Conservation (phyloP, 371 early-diverging fungal genomes). For the Mortierella sp. region DNA sequence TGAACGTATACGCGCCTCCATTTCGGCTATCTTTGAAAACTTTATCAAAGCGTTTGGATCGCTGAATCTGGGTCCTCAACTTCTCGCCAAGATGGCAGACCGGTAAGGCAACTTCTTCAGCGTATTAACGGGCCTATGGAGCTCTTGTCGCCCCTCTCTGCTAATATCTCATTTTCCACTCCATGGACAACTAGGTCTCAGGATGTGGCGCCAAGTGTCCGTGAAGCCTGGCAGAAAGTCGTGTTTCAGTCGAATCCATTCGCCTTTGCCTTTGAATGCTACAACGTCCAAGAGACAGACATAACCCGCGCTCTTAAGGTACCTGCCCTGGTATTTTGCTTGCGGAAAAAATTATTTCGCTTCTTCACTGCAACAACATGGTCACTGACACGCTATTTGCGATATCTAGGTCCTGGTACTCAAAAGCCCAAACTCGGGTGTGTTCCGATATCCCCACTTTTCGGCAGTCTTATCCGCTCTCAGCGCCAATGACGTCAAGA, state of each 20-base stretch:
- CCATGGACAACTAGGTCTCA: constrained; percentile 23
- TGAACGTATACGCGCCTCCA: constrained; percentile 34
- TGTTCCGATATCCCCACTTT: constrained; percentile 54
- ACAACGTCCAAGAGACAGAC: constrained; percentile 34
- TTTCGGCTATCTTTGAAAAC: constrained; percentile 37
- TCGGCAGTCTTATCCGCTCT: constrained; percentile 32
- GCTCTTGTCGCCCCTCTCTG: not conserved
- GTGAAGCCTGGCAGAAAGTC: constrained; percentile 37
- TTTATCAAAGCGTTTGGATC: constrained; percentile 45
- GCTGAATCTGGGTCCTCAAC: constrained; percentile 29
- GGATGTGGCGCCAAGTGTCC: constrained; percentile 33
- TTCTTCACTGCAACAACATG: not conserved
- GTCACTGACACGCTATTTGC: not conserved
- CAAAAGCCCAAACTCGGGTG: constrained; percentile 48
- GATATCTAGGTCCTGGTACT: constrained; percentile 31
- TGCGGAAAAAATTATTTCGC: not conserved
- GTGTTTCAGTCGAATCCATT: constrained; percentile 49
- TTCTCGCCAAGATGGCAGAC: constrained; percentile 42
- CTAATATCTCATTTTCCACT: not conserved
- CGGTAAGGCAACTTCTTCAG: constrained; percentile 14
- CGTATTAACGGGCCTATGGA: not conserved
- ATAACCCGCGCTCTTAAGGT: constrained; percentile 43
- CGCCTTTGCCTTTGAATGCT: constrained; percentile 41
- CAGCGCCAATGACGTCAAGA: not conserved
- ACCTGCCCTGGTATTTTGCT: not conserved